Evolutionary conservation across 192 early-diverging fungal species (phyloP).

Genomic region (Backusella morwellensis): DNA sequence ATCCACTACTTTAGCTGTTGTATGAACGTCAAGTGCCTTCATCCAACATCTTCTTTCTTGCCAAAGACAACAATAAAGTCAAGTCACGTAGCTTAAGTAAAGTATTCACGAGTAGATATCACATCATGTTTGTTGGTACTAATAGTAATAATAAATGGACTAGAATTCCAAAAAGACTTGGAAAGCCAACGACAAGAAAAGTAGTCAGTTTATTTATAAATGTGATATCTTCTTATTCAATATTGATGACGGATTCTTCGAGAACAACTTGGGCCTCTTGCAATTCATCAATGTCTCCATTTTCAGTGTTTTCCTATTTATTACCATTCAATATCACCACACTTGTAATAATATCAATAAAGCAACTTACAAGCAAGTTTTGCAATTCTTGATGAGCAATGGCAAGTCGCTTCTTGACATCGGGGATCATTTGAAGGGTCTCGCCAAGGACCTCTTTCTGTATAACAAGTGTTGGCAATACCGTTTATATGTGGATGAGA

Average conservation of each 20-base stretch:
- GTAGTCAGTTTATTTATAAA: neutral
- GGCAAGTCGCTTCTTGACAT: conserved; percentile 50
- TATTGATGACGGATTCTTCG: neutral
- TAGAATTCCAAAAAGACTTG: neutral
- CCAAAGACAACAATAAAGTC: conserved; percentile 10
- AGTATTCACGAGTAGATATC: too few relatives aligned
- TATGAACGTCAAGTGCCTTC: conserved; percentile 24
- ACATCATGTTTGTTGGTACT: neutral
- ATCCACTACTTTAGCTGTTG: neutral
- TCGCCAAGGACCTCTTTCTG: conserved; percentile 61
- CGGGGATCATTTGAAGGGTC: conserved; percentile 59
- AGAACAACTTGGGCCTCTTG: conserved; percentile 13
- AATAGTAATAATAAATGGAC: neutral
- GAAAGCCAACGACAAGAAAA: neutral
- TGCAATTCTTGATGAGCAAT: conserved; percentile 46
- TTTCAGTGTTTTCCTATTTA: conserved; percentile 14
- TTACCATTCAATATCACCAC: neutral
- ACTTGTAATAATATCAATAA: neutral
- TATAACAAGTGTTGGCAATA: neutral
- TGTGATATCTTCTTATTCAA: neutral
- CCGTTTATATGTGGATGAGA: neutral
- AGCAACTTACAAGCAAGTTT: conserved; percentile 39
- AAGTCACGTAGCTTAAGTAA: conserved; percentile 3
- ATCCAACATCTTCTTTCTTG: conserved; percentile 19
- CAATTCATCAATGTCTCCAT: conserved; percentile 16